Base-by-base conservation (phyloP, 2,329 filamentous ascomycete species). In the Hirsutella rhossiliensis region DNA sequence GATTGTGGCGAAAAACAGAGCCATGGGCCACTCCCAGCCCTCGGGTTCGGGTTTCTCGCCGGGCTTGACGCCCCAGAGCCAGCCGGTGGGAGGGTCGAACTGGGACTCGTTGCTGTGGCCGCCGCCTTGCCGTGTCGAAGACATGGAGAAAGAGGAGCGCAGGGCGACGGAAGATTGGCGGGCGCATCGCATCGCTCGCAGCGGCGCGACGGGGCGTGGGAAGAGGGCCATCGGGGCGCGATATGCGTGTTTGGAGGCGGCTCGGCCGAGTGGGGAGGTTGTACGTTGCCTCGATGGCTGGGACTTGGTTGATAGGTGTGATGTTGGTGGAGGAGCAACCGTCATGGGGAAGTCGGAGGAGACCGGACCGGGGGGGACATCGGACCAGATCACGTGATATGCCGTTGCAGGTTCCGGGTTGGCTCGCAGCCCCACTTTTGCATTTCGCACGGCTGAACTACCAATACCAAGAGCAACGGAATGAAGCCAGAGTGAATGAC, bases 1-100 rank as follows among this genome's bases (percentile, higher is more conserved):
- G 58, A 94, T 67, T 58, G 80, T 83, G 62, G 82, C 84, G 66
- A 94, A 88, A 41, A 89, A 88, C 62, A 85, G 86, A 62, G 83
- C 83, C 72, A 84, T 89, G 45, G 88, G 68, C 53, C 74, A 80
- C 75, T 98, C 92, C 92, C 92, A 98, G 43, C 90, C 92, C 71
- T 98, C 92, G 65, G 87, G 85, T 76, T 94, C 80, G 62, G 87
- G 81, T 74, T 96, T 94, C 78, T 96, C 87, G 50, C 89, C 89
- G 31, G 92, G 92, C 73, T 88, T 89, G 56, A 96, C 77, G 53
- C 89, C 89, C 65, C 86, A 96, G 57, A 98, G 79, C 87, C 88
- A 96, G 57, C 92, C 92, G 45, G 73, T 76, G 3, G 92, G 90
- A 40, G 89, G 81, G 54, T 98, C 92, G 67, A 88, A 98, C 63